Evolutionary conservation across 2,329 filamentous ascomycete genomes (phyloP).

Genomic region (Neophaeococcomyces mojaviensis): DNA sequence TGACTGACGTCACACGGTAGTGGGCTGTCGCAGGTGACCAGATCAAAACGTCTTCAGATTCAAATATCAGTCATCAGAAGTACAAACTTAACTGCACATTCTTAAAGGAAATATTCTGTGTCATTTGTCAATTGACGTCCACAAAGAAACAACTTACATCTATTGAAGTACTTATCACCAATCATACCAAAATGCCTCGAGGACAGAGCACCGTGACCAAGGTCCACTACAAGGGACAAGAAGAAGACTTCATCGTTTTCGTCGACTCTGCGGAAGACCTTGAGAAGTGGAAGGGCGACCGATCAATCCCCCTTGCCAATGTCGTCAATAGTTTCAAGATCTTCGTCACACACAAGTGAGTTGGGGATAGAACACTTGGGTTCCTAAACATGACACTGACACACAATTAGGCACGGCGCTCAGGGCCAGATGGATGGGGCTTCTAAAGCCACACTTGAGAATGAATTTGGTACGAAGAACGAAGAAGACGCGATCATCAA

Average conservation of each 20-base stretch:
- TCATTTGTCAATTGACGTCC: too few species aligned
- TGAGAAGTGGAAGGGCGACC: slow-evolving; percentile 66
- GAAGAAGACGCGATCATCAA: slow-evolving; percentile 74
- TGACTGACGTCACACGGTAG: too few species aligned
- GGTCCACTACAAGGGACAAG: slow-evolving; percentile 74
- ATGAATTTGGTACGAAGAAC: slow-evolving; percentile 75
- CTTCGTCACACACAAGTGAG: slow-evolving; percentile 83
- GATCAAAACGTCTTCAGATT: too few species aligned
- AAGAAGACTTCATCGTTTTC: slow-evolving; percentile 63
- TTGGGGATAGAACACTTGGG: slow-evolving; percentile 2
- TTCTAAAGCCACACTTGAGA: slow-evolving; percentile 66
- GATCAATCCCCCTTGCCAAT: slow-evolving; percentile 68
- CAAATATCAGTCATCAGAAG: background rate
- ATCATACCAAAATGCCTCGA: slow-evolving; percentile 51
- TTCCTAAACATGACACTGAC: background rate
- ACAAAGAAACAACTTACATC: background rate
- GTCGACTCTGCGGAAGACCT: slow-evolving; percentile 55
- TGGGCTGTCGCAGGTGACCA: too few species aligned
- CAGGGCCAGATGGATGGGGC: slow-evolving; percentile 73
- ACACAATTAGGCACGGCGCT: slow-evolving; percentile 61
- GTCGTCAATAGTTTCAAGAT: slow-evolving; percentile 85
- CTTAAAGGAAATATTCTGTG: too few species aligned
- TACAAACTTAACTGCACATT: too few species aligned
- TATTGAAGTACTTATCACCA: background rate
- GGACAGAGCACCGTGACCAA: slow-evolving; percentile 65